Evolutionary conservation across 1,284 basidiomycete species (phyloP).

Genomic region (Microbotryomycetes sp.): DNA sequence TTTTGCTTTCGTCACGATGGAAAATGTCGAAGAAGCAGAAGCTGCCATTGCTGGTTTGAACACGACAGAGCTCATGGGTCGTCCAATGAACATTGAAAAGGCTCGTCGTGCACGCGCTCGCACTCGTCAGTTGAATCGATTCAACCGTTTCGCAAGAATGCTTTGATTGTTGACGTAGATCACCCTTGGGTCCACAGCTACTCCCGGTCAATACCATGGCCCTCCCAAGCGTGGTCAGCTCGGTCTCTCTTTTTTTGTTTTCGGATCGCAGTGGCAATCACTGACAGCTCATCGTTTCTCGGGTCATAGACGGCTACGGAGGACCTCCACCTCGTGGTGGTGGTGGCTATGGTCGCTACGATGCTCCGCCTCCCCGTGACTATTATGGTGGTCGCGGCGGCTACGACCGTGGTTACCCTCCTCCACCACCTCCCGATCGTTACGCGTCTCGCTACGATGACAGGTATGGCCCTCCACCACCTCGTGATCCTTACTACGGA

Average conservation of each 20-base stretch:
- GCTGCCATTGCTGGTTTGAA: conserved; percentile 78
- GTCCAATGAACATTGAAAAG: conserved; percentile 78
- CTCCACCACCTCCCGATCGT: background rate
- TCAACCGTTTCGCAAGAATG: too few relatives aligned
- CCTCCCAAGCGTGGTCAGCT: conserved; percentile 57
- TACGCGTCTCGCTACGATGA: background rate
- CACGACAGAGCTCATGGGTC: conserved; percentile 76
- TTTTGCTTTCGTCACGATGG: conserved; percentile 97
- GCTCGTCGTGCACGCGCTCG: conserved; percentile 88
- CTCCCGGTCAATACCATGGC: conserved; percentile 88
- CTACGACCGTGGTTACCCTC: background rate
- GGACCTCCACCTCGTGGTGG: too few relatives aligned
- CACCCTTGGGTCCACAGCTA: conserved; percentile 47
- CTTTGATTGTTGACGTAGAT: too few relatives aligned
- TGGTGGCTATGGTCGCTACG: background rate
- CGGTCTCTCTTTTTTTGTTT: background rate
- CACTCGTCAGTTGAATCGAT: conserved; percentile 50
- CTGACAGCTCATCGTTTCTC: background rate
- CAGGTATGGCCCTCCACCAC: background rate
- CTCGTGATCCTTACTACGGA: background rate
- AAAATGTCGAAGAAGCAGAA: conserved; percentile 76
- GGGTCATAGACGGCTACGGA: background rate
- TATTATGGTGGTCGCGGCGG: background rate
- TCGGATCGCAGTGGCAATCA: too few relatives aligned
- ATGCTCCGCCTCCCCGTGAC: background rate